These are phyloP conservation scores for Castanea crenata DNA, from an alignment of 306 rosid species.

Conservation along the genomic window DNA sequence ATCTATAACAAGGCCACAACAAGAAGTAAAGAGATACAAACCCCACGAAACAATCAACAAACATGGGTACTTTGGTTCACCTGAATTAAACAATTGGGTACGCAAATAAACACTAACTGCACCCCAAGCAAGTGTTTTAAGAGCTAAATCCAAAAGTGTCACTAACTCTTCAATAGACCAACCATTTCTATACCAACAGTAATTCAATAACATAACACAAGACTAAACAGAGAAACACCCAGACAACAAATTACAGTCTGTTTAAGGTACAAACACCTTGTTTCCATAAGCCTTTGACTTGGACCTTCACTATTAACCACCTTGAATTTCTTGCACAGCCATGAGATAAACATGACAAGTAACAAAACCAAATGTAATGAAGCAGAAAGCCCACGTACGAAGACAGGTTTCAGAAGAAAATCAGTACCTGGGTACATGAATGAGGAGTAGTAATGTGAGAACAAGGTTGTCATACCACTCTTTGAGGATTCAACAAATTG, in stretches of 20 bases:
- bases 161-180: conserved; percentile 34
- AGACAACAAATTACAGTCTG: conserved; percentile 30
- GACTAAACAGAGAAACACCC: conserved; percentile 27
- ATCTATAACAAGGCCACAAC: conserved; percentile 31
- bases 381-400: conserved; percentile 30
- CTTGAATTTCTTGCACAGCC: conserved; percentile 16
- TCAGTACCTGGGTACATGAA: conserved; percentile 5
- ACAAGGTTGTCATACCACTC: conserved; percentile 4
- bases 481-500: not conserved
- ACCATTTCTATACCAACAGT: conserved; percentile 28
- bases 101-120: conserved; percentile 18
- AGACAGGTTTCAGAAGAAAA: conserved; percentile 36
- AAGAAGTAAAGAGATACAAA: conserved; percentile 34
- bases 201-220: conserved; percentile 22
- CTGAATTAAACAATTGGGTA: conserved; percentile 13
- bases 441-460: not conserved
- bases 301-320: conserved; percentile 6
- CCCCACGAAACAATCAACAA: conserved; percentile 50
- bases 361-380: conserved; percentile 29
- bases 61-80: conserved; percentile 24
- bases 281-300: not conserved
- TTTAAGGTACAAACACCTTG: not conserved
- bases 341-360: conserved; percentile 13
- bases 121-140: conserved; percentile 19
- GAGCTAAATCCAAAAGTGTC: conserved; percentile 37